Conservation (phyloP, 192 early-diverging fungal species). For the Backusella psychrophila region DNA sequence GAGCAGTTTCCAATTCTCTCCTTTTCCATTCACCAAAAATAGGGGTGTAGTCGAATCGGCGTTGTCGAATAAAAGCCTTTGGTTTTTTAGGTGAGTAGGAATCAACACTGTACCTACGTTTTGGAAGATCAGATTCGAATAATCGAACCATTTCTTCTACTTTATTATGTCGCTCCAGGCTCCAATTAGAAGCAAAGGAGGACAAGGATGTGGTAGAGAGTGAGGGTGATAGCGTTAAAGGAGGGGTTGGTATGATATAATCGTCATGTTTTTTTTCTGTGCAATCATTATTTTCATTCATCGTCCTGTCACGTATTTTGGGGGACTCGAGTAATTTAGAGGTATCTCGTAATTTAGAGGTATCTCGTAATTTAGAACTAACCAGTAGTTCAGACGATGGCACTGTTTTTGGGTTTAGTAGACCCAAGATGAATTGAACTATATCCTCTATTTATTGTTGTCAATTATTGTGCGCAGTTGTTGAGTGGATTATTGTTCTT, state of each 20-base stretch:
- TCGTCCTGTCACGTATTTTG: neutral
- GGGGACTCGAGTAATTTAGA: neutral
- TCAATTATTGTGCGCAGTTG: neutral
- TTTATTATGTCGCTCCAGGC: neutral
- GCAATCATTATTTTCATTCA: neutral
- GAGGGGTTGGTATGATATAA: neutral
- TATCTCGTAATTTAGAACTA: neutral
- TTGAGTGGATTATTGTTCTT: neutral
- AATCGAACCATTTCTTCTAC: constrained; percentile 1
- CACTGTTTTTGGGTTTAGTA: neutral
- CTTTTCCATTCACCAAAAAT: neutral
- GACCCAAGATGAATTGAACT: neutral
- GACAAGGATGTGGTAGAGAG: neutral
- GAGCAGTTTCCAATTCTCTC: constrained; percentile 3
- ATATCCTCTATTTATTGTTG: neutral
- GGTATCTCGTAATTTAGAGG: neutral
- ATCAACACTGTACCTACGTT: neutral
- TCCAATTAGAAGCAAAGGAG: neutral
- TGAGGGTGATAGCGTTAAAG: constrained; percentile 4
- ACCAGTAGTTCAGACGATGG: neutral
- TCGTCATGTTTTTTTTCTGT: neutral
- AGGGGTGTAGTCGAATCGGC: neutral
- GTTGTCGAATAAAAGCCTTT: neutral
- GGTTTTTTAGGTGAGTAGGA: neutral
- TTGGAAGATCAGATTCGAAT: neutral